These are phyloP conservation scores for Cladophialophora yegresii DNA, from an alignment of 2,329 filamentous ascomycete genomes.

Conservation along the genomic window DNA sequence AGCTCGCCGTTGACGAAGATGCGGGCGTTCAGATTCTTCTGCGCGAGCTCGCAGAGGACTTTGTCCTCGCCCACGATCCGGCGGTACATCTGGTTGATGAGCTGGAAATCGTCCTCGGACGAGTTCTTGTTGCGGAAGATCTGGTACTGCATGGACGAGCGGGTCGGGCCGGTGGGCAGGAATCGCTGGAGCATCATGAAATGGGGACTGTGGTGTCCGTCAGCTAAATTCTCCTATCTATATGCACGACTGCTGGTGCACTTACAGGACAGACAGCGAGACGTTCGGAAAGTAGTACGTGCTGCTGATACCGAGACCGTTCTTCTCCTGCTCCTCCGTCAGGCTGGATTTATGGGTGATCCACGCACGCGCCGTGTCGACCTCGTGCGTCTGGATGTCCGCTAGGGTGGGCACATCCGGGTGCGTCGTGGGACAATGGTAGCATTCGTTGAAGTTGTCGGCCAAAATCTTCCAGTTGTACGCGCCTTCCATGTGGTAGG, in stretches of 20 bases:
- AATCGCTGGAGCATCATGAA: slow-evolving; percentile 67
- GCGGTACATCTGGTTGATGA: slow-evolving; percentile 63
- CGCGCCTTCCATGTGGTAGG: slow-evolving; percentile 28
- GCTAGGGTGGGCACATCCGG: slow-evolving; percentile 58
- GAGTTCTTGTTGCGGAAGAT: slow-evolving; percentile 64
- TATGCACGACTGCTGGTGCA: not conserved
- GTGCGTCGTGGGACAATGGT: slow-evolving; percentile 62
- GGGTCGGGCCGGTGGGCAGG: slow-evolving; percentile 56
- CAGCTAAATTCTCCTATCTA: not conserved
- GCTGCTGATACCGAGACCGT: slow-evolving; percentile 27
- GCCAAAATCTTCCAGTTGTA: slow-evolving; percentile 38
- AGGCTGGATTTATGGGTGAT: slow-evolving; percentile 55
- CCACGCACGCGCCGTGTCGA: slow-evolving; percentile 57
- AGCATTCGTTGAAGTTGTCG: slow-evolving; percentile 45
- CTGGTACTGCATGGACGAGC: slow-evolving; percentile 62
- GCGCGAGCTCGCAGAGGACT: slow-evolving; percentile 60
- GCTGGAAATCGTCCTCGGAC: slow-evolving; percentile 60
- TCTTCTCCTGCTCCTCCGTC: slow-evolving; percentile 28
- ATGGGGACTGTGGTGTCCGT: slow-evolving; percentile 50
- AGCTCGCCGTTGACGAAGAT: slow-evolving; percentile 65
- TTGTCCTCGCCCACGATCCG: slow-evolving; percentile 67
- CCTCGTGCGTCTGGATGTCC: slow-evolving; percentile 56
- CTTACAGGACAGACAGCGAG: slow-evolving; percentile 33
- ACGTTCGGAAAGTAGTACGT: slow-evolving; percentile 37
- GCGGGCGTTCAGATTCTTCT: slow-evolving; percentile 63